Evolutionary conservation across 345 rosid species (phyloP).

Genomic region (Syzygium grande): DNA sequence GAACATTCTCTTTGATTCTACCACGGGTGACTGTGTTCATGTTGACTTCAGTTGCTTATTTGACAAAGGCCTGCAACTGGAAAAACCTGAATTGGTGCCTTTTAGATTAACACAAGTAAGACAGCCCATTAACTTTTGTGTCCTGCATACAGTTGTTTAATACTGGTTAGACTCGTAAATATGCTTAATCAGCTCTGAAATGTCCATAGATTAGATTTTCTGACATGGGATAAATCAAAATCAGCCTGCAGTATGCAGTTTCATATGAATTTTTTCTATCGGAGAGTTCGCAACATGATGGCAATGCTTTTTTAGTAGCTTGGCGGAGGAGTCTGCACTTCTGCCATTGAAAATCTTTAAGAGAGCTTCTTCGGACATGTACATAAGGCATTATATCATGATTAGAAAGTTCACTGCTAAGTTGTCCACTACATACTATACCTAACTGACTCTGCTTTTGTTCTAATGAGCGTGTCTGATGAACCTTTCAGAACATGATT

Average conservation of each 20-base stretch:
- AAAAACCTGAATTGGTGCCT: constrained; percentile 98
- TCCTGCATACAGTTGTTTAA: background rate
- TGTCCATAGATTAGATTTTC: background rate
- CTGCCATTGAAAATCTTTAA: background rate
- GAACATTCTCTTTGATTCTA: constrained; percentile 95
- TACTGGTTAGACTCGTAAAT: background rate
- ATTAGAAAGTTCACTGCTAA: background rate
- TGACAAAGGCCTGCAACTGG: constrained; percentile 92
- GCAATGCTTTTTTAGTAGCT: background rate
- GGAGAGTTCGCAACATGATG: background rate
- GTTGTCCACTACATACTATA: background rate
- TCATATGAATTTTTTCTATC: background rate
- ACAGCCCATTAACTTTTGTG: background rate
- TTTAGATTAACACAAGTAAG: constrained; percentile 95
- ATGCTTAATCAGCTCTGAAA: background rate
- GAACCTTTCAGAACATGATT: constrained; percentile 71
- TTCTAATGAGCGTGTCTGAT: constrained; percentile 2
- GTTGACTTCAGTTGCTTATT: constrained; percentile 98
- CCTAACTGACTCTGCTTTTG: background rate
- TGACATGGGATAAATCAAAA: background rate
- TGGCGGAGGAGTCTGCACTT: background rate
- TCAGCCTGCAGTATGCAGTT: background rate
- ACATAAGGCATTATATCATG: background rate
- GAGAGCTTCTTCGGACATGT: background rate
- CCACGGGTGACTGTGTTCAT: constrained; percentile 97